Conservation (phyloP, 345 rosid species). For the Dimocarpus longan region DNA sequence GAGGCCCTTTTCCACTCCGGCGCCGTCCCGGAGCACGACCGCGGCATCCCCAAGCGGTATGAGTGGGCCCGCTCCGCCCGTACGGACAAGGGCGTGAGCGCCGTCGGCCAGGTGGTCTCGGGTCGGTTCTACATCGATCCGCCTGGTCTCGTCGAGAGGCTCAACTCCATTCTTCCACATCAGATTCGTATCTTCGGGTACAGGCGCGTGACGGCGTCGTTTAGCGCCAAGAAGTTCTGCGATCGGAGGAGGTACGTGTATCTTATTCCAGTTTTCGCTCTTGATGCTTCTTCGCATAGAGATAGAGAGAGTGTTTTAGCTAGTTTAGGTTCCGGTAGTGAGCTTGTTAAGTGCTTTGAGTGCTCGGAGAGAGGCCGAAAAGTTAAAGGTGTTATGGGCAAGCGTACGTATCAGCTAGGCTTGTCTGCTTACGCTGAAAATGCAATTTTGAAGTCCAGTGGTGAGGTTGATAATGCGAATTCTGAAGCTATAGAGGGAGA, state of each 20-base stretch:
- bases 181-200: slow-evolving; percentile 83
- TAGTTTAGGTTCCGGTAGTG: slow-evolving; percentile 67
- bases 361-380: slow-evolving; percentile 87
- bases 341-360: slow-evolving; percentile 76
- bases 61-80: slow-evolving; percentile 97
- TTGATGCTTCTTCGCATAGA: slow-evolving; percentile 70
- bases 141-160: slow-evolving; percentile 80
- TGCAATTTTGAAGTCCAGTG: slow-evolving; percentile 18
- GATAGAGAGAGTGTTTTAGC: slow-evolving; percentile 84
- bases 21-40: slow-evolving; percentile 87
- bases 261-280: slow-evolving; percentile 83
- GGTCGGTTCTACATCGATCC: slow-evolving; percentile 91
- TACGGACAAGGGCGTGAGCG: slow-evolving; percentile 94
- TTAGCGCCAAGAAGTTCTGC: slow-evolving; percentile 81
- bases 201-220: slow-evolving; percentile 75
- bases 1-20: slow-evolving; percentile 85
- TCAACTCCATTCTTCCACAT: slow-evolving; percentile 55
- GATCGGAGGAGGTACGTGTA: slow-evolving; percentile 96
- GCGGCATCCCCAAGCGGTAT: slow-evolving; percentile 60
- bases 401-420: slow-evolving; percentile 43
- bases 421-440: slow-evolving; percentile 39
- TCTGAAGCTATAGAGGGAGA: slow-evolving; percentile 8
- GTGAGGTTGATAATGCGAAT: slow-evolving; percentile 14
- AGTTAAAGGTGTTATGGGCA: slow-evolving; percentile 69
- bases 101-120: slow-evolving; percentile 94